phyloP scores from a whole-genome alignment of 163 green algal genomes.

The Botryococcus braunii region DNA sequence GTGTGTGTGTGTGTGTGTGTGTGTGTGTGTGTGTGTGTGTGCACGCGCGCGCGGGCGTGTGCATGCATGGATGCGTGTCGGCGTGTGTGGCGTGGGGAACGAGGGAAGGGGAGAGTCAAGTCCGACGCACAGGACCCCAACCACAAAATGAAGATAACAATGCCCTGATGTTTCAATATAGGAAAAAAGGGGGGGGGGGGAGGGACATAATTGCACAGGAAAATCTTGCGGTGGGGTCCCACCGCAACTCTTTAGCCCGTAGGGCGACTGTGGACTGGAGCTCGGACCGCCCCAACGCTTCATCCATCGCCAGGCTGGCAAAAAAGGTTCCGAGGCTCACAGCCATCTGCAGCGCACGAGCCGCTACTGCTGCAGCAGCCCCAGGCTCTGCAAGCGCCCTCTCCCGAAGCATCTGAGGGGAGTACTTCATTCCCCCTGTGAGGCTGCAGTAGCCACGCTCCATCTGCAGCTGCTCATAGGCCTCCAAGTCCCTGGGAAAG shows the following conservation, averaged over 20 bases:
- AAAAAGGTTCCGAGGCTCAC: conserved; percentile 43
- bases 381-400: conserved; percentile 14
- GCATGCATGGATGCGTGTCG: too few species aligned
- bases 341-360: conserved; percentile 31
- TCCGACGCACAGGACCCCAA: neutral
- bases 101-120: too few species aligned
- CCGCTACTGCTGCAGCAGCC: conserved; percentile 12
- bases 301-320: conserved; percentile 34
- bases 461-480: conserved; percentile 47
- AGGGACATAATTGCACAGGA: neutral
- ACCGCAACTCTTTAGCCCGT: conserved; percentile 63
- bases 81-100: too few species aligned
- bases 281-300: conserved; percentile 33
- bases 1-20: too few species aligned
- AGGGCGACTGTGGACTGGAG: conserved; percentile 32
- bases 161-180: neutral
- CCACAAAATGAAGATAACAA: neutral
- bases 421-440: conserved; percentile 28
- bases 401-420: conserved; percentile 32
- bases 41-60: too few species aligned
- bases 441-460: conserved; percentile 43
- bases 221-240: neutral
- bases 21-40: too few species aligned
- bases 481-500: conserved; percentile 11
- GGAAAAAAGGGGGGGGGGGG: neutral